Evolutionary conservation across 148 eudicot genomes (phyloP).

Genomic region (Heliamphora exappendiculata): DNA sequence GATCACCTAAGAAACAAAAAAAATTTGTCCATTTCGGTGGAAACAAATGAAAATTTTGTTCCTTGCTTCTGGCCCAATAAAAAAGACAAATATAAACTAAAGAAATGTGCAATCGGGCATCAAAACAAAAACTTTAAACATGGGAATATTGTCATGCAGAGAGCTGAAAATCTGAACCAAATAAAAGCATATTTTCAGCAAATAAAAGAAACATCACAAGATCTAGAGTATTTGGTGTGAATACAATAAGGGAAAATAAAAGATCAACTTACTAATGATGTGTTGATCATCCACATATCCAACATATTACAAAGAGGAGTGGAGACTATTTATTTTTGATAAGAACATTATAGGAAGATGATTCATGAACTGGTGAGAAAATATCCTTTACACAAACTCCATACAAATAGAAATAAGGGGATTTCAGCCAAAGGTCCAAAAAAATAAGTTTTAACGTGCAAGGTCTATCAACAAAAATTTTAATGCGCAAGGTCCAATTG

Average conservation of each 20-base stretch:
- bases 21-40: too few species aligned
- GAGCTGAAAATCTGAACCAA: too few species aligned
- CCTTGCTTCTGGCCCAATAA: too few species aligned
- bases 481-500: too few species aligned
- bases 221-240: neutral
- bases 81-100: neutral
- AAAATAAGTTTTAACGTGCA: too few species aligned
- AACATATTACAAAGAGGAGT: neutral
- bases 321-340: neutral
- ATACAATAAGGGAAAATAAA: neutral
- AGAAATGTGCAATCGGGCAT: neutral
- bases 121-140: neutral
- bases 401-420: too few species aligned
- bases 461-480: too few species aligned
- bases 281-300: neutral
- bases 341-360: neutral
- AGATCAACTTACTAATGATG: neutral
- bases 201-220: neutral
- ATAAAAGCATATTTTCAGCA: too few species aligned
- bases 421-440: too few species aligned
- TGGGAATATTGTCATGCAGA: neutral
- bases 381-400: neutral
- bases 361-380: neutral
- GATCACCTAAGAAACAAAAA: too few species aligned
- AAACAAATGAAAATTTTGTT: too few species aligned